Conservation (phyloP, 2,329 filamentous ascomycete species). For the Clarireedia paspali region DNA sequence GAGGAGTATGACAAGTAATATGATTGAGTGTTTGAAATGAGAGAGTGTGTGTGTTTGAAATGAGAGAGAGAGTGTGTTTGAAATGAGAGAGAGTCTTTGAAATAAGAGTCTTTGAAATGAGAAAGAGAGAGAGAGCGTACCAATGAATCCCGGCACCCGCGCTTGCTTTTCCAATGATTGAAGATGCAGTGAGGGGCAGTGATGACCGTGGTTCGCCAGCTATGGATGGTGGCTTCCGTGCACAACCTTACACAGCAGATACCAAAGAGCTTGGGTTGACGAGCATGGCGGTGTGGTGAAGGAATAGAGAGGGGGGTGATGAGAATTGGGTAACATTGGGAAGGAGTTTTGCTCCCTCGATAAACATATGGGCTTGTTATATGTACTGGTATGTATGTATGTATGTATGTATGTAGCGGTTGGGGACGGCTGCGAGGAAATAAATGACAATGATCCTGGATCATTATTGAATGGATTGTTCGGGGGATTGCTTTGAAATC, state of each 20-base stretch:
- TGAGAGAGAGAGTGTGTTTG: no score
- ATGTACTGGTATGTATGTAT: background rate
- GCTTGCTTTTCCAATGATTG: slow-evolving; percentile 1
- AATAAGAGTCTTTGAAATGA: no score
- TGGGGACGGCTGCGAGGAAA: background rate
- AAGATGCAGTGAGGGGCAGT: background rate
- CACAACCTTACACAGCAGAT: slow-evolving; percentile 4
- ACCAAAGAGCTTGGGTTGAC: no score
- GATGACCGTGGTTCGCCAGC: background rate
- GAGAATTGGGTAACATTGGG: background rate
- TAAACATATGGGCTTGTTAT: no score
- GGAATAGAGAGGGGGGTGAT: background rate
- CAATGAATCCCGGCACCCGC: background rate
- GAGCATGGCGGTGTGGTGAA: background rate
- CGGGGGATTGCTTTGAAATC: background rate
- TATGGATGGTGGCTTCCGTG: background rate
- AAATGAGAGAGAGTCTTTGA: background rate
- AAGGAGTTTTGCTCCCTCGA: no score
- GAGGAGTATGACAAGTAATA: background rate
- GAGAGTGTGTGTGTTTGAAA: no score
- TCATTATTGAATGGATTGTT: background rate
- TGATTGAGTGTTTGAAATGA: background rate
- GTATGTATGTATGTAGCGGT: background rate
- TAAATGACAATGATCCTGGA: background rate
- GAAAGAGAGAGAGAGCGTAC: no score